Evolutionary conservation across 305 asterid species (phyloP).

Genomic region (Solanum aculeatissimum): DNA sequence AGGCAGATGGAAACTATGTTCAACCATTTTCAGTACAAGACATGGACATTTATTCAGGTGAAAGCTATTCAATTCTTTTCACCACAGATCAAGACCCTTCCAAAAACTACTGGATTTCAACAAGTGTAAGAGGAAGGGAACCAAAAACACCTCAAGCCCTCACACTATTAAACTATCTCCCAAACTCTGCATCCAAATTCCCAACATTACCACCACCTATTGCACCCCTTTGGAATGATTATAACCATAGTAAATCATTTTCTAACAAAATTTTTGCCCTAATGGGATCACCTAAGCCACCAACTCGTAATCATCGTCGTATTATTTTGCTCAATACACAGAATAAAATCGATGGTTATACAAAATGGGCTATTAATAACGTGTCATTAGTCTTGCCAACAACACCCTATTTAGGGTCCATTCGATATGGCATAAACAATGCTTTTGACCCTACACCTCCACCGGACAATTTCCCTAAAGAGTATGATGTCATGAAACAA

Average conservation of each 20-base stretch:
- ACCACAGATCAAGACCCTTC: conserved; percentile 50
- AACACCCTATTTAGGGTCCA: conserved; percentile 64
- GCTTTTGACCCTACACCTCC: conserved; percentile 40
- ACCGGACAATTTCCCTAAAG: conserved; percentile 12
- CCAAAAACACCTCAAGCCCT: conserved; percentile 67
- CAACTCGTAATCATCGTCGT: conserved; percentile 4
- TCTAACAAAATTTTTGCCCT: conserved; percentile 28
- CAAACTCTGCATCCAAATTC: conserved; percentile 24
- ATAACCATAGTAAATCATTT: conserved; percentile 34
- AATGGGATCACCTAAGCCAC: conserved; percentile 33
- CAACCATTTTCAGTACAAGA: conserved; percentile 53
- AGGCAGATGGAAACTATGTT: conserved; percentile 78
- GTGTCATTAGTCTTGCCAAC: conserved; percentile 50
- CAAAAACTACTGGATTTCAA: conserved; percentile 56
- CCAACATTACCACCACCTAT: conserved; percentile 45
- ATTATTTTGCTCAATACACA: conserved; percentile 58
- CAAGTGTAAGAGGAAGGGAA: conserved; percentile 54
- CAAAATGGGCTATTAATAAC: conserved; percentile 72
- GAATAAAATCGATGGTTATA: conserved; percentile 40
- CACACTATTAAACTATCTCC: conserved; percentile 45
- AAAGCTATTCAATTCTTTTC: conserved; percentile 64
- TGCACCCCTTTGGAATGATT: conserved; percentile 58
- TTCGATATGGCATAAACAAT: conserved; percentile 13
- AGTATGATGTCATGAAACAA: conserved; percentile 40
- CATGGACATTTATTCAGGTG: conserved; percentile 78